Evolutionary conservation across 2,329 filamentous ascomycete species (phyloP), one percentile per base, ranked within the genome.

Genomic region (Berkeleyomyces rouxiae): DNA sequence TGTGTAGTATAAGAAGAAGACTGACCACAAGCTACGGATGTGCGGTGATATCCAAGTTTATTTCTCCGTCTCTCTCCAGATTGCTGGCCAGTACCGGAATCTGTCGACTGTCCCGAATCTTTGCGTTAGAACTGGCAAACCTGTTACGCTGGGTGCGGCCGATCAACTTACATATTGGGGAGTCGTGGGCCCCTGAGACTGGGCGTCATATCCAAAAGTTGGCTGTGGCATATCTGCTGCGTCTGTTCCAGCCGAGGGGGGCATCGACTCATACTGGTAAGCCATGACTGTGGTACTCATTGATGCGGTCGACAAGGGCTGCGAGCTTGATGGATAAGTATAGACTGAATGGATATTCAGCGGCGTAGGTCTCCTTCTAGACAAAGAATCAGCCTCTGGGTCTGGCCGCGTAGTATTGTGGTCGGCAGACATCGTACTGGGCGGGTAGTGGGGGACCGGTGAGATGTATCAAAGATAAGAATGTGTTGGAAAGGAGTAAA

Each of bases 21-120:
- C 91, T 82, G 81, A 97, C 92, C 87, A 77, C 92, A 97, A 68
- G 92, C 93, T 68, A 96, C 89, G 53, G 91, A 95, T 43, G 90
- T 96, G 70, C 92, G 84, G 76, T 96, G 92, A 72, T 97, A 97
- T 46, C 92, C 92, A 65, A 97, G 79, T 74, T 95, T 96, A 73
- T 96, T 96, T 70, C 91, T 84, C 65, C 76, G 79, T 72, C 79
- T 82, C 64, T 82, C 80, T 43, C 72, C 74, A n/a, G 74, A 67
- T 39, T 73, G 68, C 33, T 37, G 59, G 31, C 47, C 42, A n/a
- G n/a, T 42, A n/a, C 71, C 71, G 61, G 73, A 67, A 47, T 71
- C 65, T 23, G 70, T 69, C 61, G 71, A 69, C 46, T 75, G 73
- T 58, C 70, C 61, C 70, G 61, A 70, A 69, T 65, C 69, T 72